Base-by-base conservation (phyloP, 225 moss, liverwort and hornwort genomes). In the Thuidium tamariscinum region DNA sequence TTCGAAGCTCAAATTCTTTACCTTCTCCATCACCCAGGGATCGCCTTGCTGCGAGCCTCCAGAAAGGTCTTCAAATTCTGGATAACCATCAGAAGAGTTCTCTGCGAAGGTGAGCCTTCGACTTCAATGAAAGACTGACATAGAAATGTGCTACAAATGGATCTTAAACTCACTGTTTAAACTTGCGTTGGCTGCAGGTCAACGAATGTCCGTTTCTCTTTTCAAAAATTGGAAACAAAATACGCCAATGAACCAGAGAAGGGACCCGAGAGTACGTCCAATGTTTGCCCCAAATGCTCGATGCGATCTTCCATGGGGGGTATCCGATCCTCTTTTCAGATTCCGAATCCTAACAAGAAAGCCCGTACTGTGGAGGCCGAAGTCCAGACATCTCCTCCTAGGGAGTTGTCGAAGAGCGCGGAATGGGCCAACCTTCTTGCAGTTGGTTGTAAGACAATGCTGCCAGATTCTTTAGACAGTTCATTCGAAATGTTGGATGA, bases 61-160 rank as follows among this genome's bases (percentile, higher is more conserved):
- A 97, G 84, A 95, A 97, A 81, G 98, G 98, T 49, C 89, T 97
- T 79, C 95, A 97, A 89, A 97, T 98, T 77, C 86, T 98, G 78
- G 98, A 97, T 88, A 95, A 93, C 80, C 96, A 96, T 87, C 97
- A 97, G 81, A 94, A 90, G 87, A 94, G 87, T 67, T 93, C 98
- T 21, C 83, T 93, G 81, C 90, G 94, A 34, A 92, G 94, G 90
- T 96, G 71, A 75, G 86, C 32, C 8, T 81, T 59, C 1, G 51
- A 68, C 9, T 67, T 39, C 10, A 32, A 10, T 23, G 32, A 52
- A 55, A 49, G 56, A 29, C 30, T 30, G 25, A 46, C n/a, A 48
- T 7, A 5, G 11, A 68, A 34, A 16, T 42, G 39, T 30, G 14
- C 37, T 68, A 21, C n/a, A 20, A 32, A 36, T 51, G 8, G 23